Percentiles rank a stretch among this genome's conserved stretches.
Evolutionary conservation across 2,329 filamentous ascomycete species (phyloP).

Genomic region (Trichoderma asperellum): DNA sequence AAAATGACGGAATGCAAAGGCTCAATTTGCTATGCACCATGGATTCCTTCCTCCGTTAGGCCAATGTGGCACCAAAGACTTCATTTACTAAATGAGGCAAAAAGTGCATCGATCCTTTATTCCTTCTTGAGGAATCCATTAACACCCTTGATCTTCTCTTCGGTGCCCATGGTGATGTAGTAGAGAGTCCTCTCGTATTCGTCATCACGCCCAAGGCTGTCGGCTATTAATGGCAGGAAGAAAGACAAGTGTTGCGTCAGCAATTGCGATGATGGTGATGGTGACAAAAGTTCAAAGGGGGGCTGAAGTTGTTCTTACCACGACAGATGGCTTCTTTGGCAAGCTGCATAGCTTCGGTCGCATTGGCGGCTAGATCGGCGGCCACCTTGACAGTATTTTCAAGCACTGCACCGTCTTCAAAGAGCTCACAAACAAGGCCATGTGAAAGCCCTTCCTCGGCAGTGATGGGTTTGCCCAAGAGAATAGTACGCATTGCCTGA

Average conservation of each 20-base stretch:
- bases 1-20: not conserved
- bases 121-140: slow-evolving; percentile 38
- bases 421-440: slow-evolving; percentile 37
- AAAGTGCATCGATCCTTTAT: not conserved
- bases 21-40: not conserved
- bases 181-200: slow-evolving; percentile 43
- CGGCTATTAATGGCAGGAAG: slow-evolving; percentile 31
- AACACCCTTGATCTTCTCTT: slow-evolving; percentile 38
- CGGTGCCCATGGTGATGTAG: slow-evolving; percentile 43
- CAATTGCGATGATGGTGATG: not conserved
- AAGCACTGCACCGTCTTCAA: slow-evolving; percentile 36
- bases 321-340: slow-evolving; percentile 40
- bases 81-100: not conserved
- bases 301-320: slow-evolving; percentile 32
- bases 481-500: slow-evolving; percentile 40
- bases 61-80: not conserved
- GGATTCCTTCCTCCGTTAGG: not conserved
- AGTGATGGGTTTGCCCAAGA: slow-evolving; percentile 37
- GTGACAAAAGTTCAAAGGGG: slow-evolving; percentile 5
- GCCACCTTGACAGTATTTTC: slow-evolving; percentile 35
- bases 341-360: slow-evolving; percentile 36
- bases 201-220: slow-evolving; percentile 38
- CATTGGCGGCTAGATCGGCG: slow-evolving; percentile 34
- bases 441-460: slow-evolving; percentile 35
- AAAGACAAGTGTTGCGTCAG: slow-evolving; percentile 1